Conservation (phyloP, 805 yeast species). For the Ogataea nonfermentans region DNA sequence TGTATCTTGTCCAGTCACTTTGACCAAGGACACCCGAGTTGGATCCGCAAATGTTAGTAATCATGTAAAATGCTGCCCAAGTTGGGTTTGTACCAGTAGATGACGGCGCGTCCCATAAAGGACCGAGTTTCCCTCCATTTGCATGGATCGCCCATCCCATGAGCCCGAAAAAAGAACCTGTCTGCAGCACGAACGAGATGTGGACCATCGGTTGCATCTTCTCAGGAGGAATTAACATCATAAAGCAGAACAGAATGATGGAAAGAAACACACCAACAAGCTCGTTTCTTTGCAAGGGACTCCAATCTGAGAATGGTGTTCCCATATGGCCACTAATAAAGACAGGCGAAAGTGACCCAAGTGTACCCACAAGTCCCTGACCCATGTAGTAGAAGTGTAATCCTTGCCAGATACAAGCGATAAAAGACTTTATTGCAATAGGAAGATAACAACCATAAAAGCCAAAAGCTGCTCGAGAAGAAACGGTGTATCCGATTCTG, state of each 20-base stretch:
- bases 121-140: conserved; percentile 35
- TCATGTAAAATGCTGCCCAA: conserved; percentile 43
- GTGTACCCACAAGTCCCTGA: conserved; percentile 38
- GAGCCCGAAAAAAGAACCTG: conserved; percentile 27
- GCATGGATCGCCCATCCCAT: conserved; percentile 30
- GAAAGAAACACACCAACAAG: conserved; percentile 35
- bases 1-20: conserved; percentile 42
- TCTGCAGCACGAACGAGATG: conserved; percentile 26
- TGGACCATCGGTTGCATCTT: conserved; percentile 28
- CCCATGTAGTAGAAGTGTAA: conserved; percentile 48
- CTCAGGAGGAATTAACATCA: conserved; percentile 36
- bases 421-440: conserved; percentile 41
- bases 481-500: conserved; percentile 49
- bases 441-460: conserved; percentile 44
- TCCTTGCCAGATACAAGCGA: conserved; percentile 46
- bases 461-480: conserved; percentile 45
- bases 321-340: conserved; percentile 29
- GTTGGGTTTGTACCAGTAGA: conserved; percentile 28
- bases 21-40: conserved; percentile 42
- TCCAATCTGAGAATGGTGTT: conserved; percentile 24
- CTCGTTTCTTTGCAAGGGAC: conserved; percentile 39
- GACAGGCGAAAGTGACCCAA: conserved; percentile 40
- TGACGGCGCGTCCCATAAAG: conserved; percentile 20
- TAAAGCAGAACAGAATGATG: conserved; percentile 43
- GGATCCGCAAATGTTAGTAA: conserved; percentile 40